These are phyloP conservation scores for Diaporthe aspalathi DNA, from an alignment of 2,329 filamentous ascomycete species.

Conservation along the genomic window DNA sequence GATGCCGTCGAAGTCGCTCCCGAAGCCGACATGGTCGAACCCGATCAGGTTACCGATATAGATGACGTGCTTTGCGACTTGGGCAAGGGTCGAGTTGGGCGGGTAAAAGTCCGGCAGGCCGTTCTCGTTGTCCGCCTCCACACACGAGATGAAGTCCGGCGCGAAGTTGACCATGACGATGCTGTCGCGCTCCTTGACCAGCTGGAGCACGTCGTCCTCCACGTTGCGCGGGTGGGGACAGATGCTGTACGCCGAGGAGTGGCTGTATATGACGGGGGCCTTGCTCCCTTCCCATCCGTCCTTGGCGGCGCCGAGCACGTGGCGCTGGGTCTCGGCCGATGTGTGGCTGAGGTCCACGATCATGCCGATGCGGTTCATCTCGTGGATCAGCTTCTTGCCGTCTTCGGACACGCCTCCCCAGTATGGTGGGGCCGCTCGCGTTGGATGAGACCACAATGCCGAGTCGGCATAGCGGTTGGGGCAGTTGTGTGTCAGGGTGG, in stretches of 20 bases:
- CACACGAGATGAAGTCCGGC: slow-evolving; percentile 85
- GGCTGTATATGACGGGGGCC: slow-evolving; percentile 89
- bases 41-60: slow-evolving; percentile 87
- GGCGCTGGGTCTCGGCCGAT: slow-evolving; percentile 83
- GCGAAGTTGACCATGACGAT: slow-evolving; percentile 93
- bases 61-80: slow-evolving; percentile 83
- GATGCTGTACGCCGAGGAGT: slow-evolving; percentile 82
- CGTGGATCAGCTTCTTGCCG: slow-evolving; percentile 76
- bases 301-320: slow-evolving; percentile 74
- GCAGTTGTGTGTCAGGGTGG: slow-evolving; percentile 92
- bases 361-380: slow-evolving; percentile 97
- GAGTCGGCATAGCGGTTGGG: slow-evolving; percentile 92
- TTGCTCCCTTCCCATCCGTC: slow-evolving; percentile 76
- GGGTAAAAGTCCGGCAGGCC: slow-evolving; percentile 77
- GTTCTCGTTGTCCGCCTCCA: slow-evolving; percentile 65
- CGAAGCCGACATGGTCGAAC: slow-evolving; percentile 87
- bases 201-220: slow-evolving; percentile 81
- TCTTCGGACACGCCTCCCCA: slow-evolving; percentile 79
- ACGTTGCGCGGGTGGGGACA: slow-evolving; percentile 94
- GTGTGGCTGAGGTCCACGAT: slow-evolving; percentile 89
- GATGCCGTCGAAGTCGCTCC: slow-evolving; percentile 91
- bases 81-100: slow-evolving; percentile 76
- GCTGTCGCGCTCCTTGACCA: slow-evolving; percentile 79
- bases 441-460: slow-evolving; percentile 70
- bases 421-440: slow-evolving; percentile 57